Conservation (phyloP, 108 stramenopile genomes). For the Poteriospumella lacustris region DNA sequence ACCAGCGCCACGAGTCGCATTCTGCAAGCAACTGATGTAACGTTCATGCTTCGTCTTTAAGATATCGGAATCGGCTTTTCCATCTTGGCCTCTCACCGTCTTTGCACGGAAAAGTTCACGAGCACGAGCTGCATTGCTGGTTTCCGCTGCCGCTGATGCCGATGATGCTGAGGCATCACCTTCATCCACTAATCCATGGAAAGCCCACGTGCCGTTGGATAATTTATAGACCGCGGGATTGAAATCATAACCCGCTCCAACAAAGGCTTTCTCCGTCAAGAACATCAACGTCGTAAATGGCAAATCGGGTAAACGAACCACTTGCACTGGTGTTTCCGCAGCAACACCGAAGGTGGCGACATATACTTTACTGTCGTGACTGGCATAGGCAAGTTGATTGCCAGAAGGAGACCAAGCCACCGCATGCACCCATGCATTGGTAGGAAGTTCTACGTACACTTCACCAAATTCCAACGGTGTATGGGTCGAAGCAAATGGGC, state of each 20-base stretch:
- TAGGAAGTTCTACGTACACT: constrained; percentile 37
- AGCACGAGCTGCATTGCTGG: background rate
- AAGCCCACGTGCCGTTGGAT: background rate
- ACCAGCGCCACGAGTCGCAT: background rate
- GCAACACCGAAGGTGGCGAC: constrained; percentile 36
- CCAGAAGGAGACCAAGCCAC: constrained; percentile 52
- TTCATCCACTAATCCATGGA: background rate
- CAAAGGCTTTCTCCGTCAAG: constrained; percentile 40
- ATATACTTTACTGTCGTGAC: constrained; percentile 47
- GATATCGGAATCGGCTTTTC: background rate
- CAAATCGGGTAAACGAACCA: constrained; percentile 35
- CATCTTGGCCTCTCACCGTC: background rate
- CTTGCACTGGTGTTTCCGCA: constrained; percentile 34
- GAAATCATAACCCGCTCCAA: constrained; percentile 57
- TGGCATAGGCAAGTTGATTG: constrained; percentile 39
- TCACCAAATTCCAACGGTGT: constrained; percentile 44
- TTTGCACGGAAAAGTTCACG: background rate
- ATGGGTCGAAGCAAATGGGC: constrained; percentile 14
- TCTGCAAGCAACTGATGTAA: background rate
- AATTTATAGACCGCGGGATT: constrained; percentile 56
- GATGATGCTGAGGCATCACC: background rate
- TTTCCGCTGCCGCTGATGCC: background rate
- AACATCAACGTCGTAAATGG: constrained; percentile 41
- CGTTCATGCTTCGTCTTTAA: background rate
- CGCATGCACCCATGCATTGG: constrained; percentile 48